Evolutionary conservation across 2,329 filamentous ascomycete genomes (phyloP).

Genomic region (Tricladium varicosporioides): DNA sequence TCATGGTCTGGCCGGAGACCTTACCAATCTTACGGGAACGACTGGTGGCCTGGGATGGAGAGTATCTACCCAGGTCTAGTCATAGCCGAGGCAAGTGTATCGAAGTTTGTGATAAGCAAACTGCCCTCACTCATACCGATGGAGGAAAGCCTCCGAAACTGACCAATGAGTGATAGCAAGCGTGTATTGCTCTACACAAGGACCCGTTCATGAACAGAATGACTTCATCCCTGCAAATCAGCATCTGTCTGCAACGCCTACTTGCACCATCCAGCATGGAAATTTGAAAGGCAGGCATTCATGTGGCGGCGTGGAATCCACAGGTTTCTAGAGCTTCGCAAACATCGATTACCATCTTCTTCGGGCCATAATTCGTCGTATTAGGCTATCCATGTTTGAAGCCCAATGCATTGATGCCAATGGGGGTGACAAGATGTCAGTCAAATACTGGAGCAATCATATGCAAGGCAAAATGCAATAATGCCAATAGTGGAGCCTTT

Average conservation of each 20-base stretch:
- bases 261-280: constrained; percentile 67
- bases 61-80: constrained; percentile 74
- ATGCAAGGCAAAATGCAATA: constrained; percentile 80
- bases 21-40: constrained; percentile 30
- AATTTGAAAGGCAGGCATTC: constrained; percentile 84
- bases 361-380: constrained; percentile 83
- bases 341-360: constrained; percentile 69
- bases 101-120: constrained; percentile 67
- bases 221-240: constrained; percentile 84
- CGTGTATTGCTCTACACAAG: constrained; percentile 74
- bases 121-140: constrained; percentile 1
- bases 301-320: constrained; percentile 92
- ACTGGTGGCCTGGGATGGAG: constrained; percentile 10
- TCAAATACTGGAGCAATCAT: too few relatives aligned
- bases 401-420: constrained; percentile 82
- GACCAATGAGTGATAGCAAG: constrained; percentile 73
- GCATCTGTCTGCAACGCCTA: constrained; percentile 72
- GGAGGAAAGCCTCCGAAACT: constrained; percentile 42
- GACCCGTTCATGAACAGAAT: constrained; percentile 79
- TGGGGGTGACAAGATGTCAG: constrained; percentile 81
- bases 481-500: constrained; percentile 55
- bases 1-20: constrained; percentile 53
- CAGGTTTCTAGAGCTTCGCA: constrained; percentile 71
- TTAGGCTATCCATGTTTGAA: constrained; percentile 81
- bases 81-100: constrained; percentile 84